phyloP scores from a whole-genome alignment of 2,329 filamentous ascomycete genomes.

The Meredithiella fracta region DNA sequence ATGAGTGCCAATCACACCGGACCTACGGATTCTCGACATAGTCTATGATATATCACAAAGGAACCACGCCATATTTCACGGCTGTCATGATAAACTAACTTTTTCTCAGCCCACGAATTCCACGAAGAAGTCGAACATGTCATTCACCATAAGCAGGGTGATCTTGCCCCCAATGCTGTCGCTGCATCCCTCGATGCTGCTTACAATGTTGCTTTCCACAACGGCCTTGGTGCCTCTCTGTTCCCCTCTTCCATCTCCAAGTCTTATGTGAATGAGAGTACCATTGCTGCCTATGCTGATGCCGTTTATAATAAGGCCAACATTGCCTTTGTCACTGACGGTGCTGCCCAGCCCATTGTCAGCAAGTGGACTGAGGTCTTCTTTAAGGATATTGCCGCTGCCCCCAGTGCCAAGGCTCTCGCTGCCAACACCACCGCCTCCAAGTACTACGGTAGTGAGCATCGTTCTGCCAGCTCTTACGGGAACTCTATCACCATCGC shows the following conservation, averaged over 20 bases:
- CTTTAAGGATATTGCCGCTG: conserved; percentile 55
- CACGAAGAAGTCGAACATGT: conserved; percentile 70
- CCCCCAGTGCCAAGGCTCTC: conserved; percentile 25
- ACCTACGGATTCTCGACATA: neutral
- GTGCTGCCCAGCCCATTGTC: conserved; percentile 58
- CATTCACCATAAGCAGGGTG: conserved; percentile 63
- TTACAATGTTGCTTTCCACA: conserved; percentile 81
- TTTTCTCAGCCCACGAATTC: conserved; percentile 60
- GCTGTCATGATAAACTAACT: conserved; percentile 14
- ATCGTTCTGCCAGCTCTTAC: conserved; percentile 60
- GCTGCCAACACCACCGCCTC: conserved; percentile 43
- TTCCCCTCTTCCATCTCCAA: conserved; percentile 56
- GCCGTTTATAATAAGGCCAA: conserved; percentile 77
- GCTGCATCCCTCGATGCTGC: conserved; percentile 70
- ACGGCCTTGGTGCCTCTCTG: conserved; percentile 67
- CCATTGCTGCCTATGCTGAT: conserved; percentile 58
- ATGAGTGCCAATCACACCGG: conserved; percentile 1
- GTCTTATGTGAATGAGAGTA: conserved; percentile 65
- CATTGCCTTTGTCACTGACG: conserved; percentile 81
- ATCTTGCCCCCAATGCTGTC: conserved; percentile 43
- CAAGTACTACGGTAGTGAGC: conserved; percentile 92
- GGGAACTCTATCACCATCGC: conserved; percentile 78
- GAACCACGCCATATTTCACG: neutral
- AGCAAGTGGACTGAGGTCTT: conserved; percentile 86
- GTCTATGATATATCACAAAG: neutral